A percentile compares a stretch with the other conserved stretches of the same genome.
Conservation (phyloP, 257 asterid species). For the Oldenlandia corymbosa region DNA sequence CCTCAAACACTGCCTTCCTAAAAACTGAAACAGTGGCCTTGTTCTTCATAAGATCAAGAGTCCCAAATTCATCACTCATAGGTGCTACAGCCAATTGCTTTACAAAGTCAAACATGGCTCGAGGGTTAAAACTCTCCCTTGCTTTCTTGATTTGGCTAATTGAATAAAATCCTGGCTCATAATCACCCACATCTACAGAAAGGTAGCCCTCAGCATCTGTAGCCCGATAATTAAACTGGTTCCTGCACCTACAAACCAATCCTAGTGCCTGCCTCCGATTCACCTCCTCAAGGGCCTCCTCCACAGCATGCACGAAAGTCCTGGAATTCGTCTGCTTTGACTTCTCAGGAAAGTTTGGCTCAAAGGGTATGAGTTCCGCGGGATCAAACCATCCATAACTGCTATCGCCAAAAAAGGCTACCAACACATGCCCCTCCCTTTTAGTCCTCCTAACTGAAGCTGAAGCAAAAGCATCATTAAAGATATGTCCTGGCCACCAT, state of each 20-base stretch:
- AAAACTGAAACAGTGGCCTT: constrained; percentile 60
- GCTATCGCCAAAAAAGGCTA: constrained; percentile 88
- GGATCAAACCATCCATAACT: constrained; percentile 96
- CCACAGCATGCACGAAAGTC: constrained; percentile 62
- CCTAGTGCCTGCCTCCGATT: constrained; percentile 67
- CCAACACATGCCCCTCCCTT: constrained; percentile 71
- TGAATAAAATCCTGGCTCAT: constrained; percentile 54
- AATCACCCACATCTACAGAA: constrained; percentile 61
- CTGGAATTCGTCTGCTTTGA: constrained; percentile 53
- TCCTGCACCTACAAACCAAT: constrained; percentile 72
- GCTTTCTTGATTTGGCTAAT: constrained; percentile 63
- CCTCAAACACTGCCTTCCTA: constrained; percentile 74
- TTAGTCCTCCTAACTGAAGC: constrained; percentile 65
- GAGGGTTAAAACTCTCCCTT: constrained; percentile 53
- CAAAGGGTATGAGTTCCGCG: constrained; percentile 72
- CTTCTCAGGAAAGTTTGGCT: constrained; percentile 65
- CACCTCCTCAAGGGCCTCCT: constrained; percentile 83
- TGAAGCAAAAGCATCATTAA: constrained; percentile 62
- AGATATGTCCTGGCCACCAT: constrained; percentile 98
- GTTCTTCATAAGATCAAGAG: constrained; percentile 49
- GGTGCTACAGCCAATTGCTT: constrained; percentile 57
- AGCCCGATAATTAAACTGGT: constrained; percentile 52
- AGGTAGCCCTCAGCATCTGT: constrained; percentile 47
- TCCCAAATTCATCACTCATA: constrained; percentile 24
- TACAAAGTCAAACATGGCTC: constrained; percentile 48